A percentile compares a stretch with the other conserved stretches of the same genome.
These are phyloP conservation scores for Flaveria linearis DNA, from an alignment of 129 eudicot species.

Conservation along the genomic window DNA sequence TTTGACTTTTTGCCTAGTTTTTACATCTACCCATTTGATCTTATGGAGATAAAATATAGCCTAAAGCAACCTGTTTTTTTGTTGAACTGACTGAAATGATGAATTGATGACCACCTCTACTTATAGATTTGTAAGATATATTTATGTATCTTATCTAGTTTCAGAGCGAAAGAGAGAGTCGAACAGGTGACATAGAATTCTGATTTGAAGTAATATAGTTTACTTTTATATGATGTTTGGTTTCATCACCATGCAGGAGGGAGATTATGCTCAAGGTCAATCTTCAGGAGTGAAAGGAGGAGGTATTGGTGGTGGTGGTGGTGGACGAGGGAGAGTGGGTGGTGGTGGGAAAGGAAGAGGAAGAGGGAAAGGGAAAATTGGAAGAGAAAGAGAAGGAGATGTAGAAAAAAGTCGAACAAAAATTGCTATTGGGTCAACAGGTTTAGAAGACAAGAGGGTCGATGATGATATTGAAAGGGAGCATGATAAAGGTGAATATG, in stretches of 20 bases:
- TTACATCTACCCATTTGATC: neutral
- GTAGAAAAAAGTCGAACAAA: constrained; percentile 25
- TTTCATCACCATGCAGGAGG: constrained; percentile 42
- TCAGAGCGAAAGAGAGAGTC: neutral
- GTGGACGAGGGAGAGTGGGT: neutral
- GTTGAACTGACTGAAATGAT: neutral
- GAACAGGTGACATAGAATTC: neutral
- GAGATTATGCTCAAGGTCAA: constrained; percentile 42
- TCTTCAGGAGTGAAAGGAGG: constrained; percentile 31
- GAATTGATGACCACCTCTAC: neutral
- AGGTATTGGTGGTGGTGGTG: constrained; percentile 17
- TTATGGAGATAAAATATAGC: neutral
- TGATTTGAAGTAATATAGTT: neutral
- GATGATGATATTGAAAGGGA: constrained; percentile 36
- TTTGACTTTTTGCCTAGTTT: constrained; percentile 4
- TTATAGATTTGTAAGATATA: neutral
- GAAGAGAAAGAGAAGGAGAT: constrained; percentile 18
- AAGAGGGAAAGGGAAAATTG: constrained; percentile 17
- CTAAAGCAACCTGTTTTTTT: neutral
- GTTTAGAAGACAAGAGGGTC: constrained; percentile 36
- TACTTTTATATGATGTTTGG: constrained; percentile 22
- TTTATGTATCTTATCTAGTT: neutral
- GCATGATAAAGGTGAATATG: constrained; percentile 39
- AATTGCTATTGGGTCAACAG: constrained; percentile 37
- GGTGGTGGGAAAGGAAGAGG: constrained; percentile 23